Evolutionary conservation across 139 green algal genomes (phyloP).

Genomic region (Yamagishiella unicocca): DNA sequence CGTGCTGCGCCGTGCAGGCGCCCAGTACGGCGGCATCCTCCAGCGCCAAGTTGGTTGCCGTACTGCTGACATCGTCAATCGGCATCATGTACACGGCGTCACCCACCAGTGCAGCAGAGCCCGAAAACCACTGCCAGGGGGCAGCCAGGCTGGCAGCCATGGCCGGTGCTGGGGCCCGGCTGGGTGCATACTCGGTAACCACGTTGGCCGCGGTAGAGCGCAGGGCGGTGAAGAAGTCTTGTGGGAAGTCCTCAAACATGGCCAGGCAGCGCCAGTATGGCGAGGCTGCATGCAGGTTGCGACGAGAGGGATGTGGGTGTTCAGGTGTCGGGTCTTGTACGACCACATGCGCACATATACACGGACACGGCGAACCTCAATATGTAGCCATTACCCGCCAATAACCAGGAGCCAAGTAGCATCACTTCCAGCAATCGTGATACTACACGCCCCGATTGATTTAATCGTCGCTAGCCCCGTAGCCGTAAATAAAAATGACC

Average conservation of each 20-base stretch:
- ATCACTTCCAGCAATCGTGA: no score
- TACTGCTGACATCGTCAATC: constrained; percentile 19
- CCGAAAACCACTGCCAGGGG: constrained; percentile 23
- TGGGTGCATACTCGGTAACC: neutral
- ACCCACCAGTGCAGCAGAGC: constrained; percentile 15
- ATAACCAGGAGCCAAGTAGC: no score
- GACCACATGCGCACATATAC: no score
- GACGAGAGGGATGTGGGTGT: no score
- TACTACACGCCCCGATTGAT: no score
- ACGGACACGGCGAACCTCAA: no score
- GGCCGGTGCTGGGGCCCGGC: neutral
- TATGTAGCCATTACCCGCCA: no score
- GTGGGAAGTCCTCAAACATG: constrained; percentile 48
- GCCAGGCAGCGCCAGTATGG: constrained; percentile 43
- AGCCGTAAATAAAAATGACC: no score
- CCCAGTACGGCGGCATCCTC: constrained; percentile 47
- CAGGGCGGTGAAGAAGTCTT: constrained; percentile 25
- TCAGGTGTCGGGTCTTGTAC: no score
- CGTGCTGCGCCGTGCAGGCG: neutral
- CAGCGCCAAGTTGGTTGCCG: constrained; percentile 3
- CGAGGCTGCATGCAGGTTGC: neutral
- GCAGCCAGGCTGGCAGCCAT: constrained; percentile 12
- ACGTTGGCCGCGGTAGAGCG: constrained; percentile 16
- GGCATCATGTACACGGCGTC: constrained; percentile 20
- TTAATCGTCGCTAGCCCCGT: no score